A percentile compares a stretch with the other conserved stretches of the same genome.
Evolutionary conservation across 345 rosid genomes (phyloP).

Genomic region (Pugionium dolabratum): DNA sequence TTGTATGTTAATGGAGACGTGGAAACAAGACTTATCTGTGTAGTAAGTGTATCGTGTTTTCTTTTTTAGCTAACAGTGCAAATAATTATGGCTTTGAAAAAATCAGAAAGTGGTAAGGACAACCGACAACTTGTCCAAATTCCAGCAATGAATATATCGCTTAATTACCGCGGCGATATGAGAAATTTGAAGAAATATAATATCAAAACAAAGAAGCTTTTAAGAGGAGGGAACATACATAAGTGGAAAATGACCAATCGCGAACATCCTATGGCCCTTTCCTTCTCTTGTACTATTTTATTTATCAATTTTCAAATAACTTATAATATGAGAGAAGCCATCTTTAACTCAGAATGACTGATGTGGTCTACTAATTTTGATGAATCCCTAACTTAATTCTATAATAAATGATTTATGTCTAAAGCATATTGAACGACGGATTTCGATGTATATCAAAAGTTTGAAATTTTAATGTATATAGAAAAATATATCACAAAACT

Average conservation of each 20-base stretch:
- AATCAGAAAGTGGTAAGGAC: slow-evolving; percentile 5
- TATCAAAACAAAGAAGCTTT: slow-evolving; percentile 20
- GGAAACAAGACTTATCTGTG: slow-evolving; percentile 2
- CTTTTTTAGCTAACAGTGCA: not conserved
- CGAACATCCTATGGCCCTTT: not conserved
- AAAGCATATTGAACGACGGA: no score
- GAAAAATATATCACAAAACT: no score
- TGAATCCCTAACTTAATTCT: no score
- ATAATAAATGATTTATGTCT: no score
- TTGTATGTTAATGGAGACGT: slow-evolving; percentile 5
- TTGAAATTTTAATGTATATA: no score
- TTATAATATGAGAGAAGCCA: no score
- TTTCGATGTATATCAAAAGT: no score
- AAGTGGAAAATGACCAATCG: slow-evolving; percentile 32
- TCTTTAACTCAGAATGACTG: no score
- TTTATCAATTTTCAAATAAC: no score
- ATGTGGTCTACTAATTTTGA: no score
- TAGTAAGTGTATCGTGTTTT: not conserved
- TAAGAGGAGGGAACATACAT: slow-evolving; percentile 5
- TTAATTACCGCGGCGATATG: slow-evolving; percentile 2
- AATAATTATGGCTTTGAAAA: slow-evolving; percentile 3
- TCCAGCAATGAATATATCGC: slow-evolving; percentile 4
- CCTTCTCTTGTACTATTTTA: not conserved
- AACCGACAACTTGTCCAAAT: slow-evolving; percentile 27
- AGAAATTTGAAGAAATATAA: not conserved